phyloP scores from a whole-genome alignment of 2,329 filamentous ascomycete species.

The Xenosphaeropsis pyriputrescens region DNA sequence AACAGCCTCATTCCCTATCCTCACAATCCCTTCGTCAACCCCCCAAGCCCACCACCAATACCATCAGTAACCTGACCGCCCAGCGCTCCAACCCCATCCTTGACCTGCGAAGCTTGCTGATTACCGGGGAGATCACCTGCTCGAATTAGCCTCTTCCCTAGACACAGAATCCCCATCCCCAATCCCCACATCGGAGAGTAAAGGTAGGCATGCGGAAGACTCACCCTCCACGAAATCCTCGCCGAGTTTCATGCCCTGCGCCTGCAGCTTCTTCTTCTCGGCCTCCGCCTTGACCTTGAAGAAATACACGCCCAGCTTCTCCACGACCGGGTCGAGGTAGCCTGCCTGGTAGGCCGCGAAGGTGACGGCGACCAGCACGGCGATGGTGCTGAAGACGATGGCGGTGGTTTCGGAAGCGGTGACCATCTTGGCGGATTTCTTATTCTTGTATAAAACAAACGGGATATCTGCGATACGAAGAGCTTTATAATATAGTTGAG shows the following conservation, averaged over 20 bases:
- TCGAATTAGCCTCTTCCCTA: neutral
- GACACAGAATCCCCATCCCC: neutral
- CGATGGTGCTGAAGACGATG: constrained; percentile 15
- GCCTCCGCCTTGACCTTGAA: constrained; percentile 26
- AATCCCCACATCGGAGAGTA: no score
- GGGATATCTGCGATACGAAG: no score
- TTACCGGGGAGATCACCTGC: constrained; percentile 21
- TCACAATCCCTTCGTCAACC: constrained; percentile 17
- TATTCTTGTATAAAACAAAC: no score
- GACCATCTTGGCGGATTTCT: constrained; percentile 6
- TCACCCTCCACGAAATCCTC: constrained; percentile 22
- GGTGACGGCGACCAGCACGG: constrained; percentile 17
- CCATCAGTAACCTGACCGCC: neutral
- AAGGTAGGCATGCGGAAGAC: neutral
- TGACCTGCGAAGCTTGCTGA: constrained; percentile 19
- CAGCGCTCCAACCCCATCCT: neutral
- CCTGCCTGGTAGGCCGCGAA: constrained; percentile 23
- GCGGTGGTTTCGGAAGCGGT: constrained; percentile 4
- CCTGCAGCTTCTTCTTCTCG: constrained; percentile 23
- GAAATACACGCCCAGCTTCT: constrained; percentile 20
- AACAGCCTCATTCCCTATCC: constrained; percentile 2
- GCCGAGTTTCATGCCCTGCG: constrained; percentile 22
- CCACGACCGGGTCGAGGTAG: constrained; percentile 22
- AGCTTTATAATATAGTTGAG: no score
- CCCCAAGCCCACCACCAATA: constrained; percentile 4